These are phyloP conservation scores for Henckelia pumila DNA, from an alignment of 257 asterid species.

Conservation along the genomic window DNA sequence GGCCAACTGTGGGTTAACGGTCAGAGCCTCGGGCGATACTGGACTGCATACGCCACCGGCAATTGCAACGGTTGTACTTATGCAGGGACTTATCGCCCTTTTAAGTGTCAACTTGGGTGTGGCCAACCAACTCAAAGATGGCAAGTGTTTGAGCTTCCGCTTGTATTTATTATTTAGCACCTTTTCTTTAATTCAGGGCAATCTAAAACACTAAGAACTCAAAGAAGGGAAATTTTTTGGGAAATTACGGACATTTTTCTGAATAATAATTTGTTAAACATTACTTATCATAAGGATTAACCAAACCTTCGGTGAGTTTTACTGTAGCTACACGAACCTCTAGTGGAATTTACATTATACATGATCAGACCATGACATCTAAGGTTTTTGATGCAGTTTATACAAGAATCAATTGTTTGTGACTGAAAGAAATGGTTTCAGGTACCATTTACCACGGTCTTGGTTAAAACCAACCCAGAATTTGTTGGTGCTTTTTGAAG, in stretches of 20 bases:
- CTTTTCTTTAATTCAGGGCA: not conserved
- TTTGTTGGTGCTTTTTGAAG: slow-evolving; percentile 82
- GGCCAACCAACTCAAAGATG: slow-evolving; percentile 91
- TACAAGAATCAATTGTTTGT: not conserved
- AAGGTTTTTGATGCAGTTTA: not conserved
- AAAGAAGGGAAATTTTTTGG: not conserved
- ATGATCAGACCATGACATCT: no score
- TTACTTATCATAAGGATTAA: not conserved
- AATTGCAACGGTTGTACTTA: slow-evolving; percentile 67
- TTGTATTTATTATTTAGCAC: not conserved
- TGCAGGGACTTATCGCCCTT: slow-evolving; percentile 60
- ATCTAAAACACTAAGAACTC: not conserved
- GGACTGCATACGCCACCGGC: slow-evolving; percentile 75
- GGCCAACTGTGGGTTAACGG: slow-evolving; percentile 94
- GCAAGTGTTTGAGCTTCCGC: slow-evolving; percentile 34
- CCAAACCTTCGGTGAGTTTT: not conserved
- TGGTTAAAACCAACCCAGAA: slow-evolving; percentile 82
- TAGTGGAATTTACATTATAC: not conserved
- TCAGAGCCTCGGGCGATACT: slow-evolving; percentile 80
- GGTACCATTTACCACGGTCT: slow-evolving; percentile 91
- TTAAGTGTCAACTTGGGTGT: slow-evolving; percentile 77
- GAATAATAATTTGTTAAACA: not conserved
- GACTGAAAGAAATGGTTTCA: slow-evolving; percentile 34
- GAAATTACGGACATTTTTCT: not conserved
- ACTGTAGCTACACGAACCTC: not conserved